phyloP scores from a whole-genome alignment of 176 grass and related monocot genomes.

The Oryza brachyantha region DNA sequence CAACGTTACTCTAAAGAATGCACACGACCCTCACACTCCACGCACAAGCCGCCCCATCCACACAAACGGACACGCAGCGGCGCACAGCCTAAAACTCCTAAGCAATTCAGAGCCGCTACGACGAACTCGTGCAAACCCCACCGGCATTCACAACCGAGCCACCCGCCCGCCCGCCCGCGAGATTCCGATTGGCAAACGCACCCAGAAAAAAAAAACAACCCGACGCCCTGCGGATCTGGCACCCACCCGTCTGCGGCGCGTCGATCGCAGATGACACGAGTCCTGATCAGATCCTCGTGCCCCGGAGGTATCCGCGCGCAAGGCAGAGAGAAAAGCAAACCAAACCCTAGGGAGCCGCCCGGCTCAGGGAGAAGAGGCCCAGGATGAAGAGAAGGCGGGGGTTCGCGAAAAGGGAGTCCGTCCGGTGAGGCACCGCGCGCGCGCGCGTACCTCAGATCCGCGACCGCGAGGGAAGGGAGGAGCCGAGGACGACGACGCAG shows the following conservation, averaged over 20 bases:
- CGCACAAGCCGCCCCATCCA: not conserved
- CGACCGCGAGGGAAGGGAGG: slow-evolving; percentile 12
- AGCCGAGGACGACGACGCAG: not conserved
- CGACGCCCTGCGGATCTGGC: not conserved
- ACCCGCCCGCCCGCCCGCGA: not conserved
- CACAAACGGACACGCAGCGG: not conserved
- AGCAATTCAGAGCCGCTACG: not conserved
- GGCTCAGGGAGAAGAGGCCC: not conserved
- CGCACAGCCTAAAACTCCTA: not conserved
- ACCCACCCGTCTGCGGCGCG: not conserved
- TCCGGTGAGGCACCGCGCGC: too few relatives aligned
- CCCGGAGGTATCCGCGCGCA: not conserved
- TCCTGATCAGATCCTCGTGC: not conserved
- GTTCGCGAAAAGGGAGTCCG: not conserved
- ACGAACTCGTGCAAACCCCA: not conserved
- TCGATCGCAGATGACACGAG: not conserved
- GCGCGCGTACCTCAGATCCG: slow-evolving; percentile 51
- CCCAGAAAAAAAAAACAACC: not conserved
- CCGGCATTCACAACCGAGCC: not conserved
- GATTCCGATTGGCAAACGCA: not conserved
- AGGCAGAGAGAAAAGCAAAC: not conserved
- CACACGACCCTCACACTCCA: not conserved
- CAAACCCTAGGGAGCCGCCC: not conserved
- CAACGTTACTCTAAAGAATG: not conserved
- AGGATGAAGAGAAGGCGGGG: not conserved